These are phyloP conservation scores for Hibiscus mutabilis DNA, from an alignment of 345 rosid species.

Conservation along the genomic window DNA sequence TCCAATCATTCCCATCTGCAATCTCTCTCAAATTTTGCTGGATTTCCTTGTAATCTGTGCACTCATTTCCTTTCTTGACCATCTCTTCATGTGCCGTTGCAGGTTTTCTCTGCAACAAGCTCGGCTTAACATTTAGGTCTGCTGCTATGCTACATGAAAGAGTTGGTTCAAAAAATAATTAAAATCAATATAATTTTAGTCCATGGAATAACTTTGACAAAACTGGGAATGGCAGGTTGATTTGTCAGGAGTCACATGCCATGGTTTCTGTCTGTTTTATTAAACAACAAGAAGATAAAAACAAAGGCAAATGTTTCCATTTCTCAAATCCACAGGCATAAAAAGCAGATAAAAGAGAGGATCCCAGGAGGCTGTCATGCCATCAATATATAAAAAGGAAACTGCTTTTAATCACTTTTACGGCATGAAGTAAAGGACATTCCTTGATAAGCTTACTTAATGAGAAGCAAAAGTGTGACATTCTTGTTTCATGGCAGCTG, in stretches of 20 bases:
- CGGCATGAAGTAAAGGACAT: conserved; percentile 7
- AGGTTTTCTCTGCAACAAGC: neutral
- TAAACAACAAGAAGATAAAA: neutral
- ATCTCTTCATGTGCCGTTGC: conserved; percentile 1
- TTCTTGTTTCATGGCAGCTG: too few species aligned
- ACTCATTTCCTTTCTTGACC: neutral
- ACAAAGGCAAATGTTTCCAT: neutral
- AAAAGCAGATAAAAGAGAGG: too few species aligned
- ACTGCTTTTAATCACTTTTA: neutral
- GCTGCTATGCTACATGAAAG: neutral
- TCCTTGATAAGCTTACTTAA: conserved; percentile 1
- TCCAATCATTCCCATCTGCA: neutral
- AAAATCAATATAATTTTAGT: too few species aligned
- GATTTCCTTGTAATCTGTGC: neutral
- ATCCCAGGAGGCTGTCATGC: too few species aligned
- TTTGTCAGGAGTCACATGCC: conserved; percentile 2
- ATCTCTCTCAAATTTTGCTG: conserved; percentile 3
- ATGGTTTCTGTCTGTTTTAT: neutral
- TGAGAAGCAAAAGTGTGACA: too few species aligned
- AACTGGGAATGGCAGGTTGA: neutral
- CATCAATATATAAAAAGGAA: neutral
- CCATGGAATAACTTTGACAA: neutral
- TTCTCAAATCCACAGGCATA: too few species aligned
- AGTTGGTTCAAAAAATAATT: too few species aligned
- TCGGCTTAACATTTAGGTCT: neutral